Evolutionary conservation across 257 asterid species (phyloP), one percentile per base, ranked within the genome.

Genomic region (Plantago ovata): DNA sequence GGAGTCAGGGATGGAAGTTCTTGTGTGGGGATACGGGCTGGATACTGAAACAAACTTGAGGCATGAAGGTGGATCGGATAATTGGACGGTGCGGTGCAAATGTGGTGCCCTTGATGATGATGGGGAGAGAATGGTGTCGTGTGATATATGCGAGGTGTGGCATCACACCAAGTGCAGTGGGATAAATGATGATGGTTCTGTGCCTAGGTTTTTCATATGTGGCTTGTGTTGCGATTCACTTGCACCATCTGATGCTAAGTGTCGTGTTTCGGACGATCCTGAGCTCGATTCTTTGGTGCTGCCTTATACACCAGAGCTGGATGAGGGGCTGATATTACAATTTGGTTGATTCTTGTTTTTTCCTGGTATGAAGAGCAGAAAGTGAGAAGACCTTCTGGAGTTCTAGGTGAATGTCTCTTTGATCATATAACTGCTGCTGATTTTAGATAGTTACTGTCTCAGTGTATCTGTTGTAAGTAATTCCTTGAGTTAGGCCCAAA

Each of bases 51-150:
- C 67, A 1, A 80, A 71, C 8, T 58, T 81, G 82, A 87, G 75
- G 56, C 72, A 71, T 18, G 86, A 91, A 72, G 95, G 95, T 43
- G 95, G 95, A 21, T 19, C 45, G 0, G 96, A 81, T 53, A 79
- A 63, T 13, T 93, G 97, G 97, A 84, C 74, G 0, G 96, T 93
- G 0, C 75, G 62, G 40, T 93, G 98, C 73, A 82, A 71, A 65
- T 89, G 98, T 44, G 98, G 97, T 53, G 96, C 97, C 12, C 51
- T 50, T 33, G 98, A 93, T 16, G 96, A 93, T 7, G 98, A 93
- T 42, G 97, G 97, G 3, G 98, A 93, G 68, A 81, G 96, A 64
- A 93, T 93, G 97, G 81, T 93, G 28, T 72, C 97, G 0, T 93
- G 99, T 60, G 97, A 93, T 66, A 63, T 82, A 22, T 93, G 99